Base-by-base conservation (phyloP, 345 rosid species). In the Ceriops decandra region DNA sequence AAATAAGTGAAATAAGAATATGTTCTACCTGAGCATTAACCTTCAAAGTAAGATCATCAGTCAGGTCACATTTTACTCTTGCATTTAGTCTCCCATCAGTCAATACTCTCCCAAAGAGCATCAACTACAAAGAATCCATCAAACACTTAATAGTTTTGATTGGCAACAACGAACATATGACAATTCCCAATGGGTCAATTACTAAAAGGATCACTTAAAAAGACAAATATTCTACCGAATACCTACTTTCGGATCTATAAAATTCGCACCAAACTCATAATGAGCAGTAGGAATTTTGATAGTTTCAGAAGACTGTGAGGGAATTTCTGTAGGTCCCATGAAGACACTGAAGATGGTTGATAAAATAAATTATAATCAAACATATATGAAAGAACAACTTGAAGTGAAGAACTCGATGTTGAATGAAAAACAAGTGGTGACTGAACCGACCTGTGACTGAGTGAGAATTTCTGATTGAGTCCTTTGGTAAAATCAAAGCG, bases 211-310 rank as follows among this genome's bases (percentile, higher is more conserved):
- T 7, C 22, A 30, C 27, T 59, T 26, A 10, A 11, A 19, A 63
- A 67, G 20, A 30, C 38, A 66, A 60, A 35, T 47, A 70, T 17
- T 17, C 27, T 13, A 47, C 46, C 13, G 5, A 24, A 21, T 62
- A 72, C 82, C 77, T 62, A 89, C 96, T 81, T 85, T 78, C 38
- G 93, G 95, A 71, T 91, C 97, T 53, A 83, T 83, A 73, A 74
- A 95, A 70, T 95, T 95, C 53, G 97, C 95, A 63, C 98, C 99
- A 67, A 95, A 95, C 77, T 95, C 99, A 67, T 95, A 95, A 63
- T 91, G 82, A 22, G 99, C 84, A 26, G 90, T 91, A 30, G 98
- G 95, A 61, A 91, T 86, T 78, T 95, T 95, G 71, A 95, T 83
- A 5, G 89, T 85, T 79, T 95, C 97, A 21, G 93, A 10, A 51